Conservation (phyloP, 148 eudicot genomes). For the Arctostaphylos glauca region DNA sequence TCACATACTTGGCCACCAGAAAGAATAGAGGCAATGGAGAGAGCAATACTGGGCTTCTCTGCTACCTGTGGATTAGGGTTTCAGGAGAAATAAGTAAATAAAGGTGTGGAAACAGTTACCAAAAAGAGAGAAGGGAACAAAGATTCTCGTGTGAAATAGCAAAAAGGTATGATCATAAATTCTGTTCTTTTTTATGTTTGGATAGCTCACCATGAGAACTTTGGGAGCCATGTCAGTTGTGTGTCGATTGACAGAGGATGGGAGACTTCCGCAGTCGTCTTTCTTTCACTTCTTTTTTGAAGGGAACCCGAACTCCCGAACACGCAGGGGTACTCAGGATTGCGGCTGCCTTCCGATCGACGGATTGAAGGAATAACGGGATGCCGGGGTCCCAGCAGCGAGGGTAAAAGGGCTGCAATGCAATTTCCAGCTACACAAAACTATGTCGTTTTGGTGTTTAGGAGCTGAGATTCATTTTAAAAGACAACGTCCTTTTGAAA, state of each 20-base stretch:
- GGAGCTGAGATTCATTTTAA: too few relatives aligned
- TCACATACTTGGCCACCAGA: conserved; percentile 65
- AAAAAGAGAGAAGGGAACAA: background rate
- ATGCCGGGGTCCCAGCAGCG: too few relatives aligned
- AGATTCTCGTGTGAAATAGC: background rate
- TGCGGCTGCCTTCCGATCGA: too few relatives aligned
- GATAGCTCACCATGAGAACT: conserved; percentile 60
- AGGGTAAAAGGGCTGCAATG: too few relatives aligned
- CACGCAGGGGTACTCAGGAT: too few relatives aligned
- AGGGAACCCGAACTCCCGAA: too few relatives aligned
- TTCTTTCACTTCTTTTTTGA: too few relatives aligned
- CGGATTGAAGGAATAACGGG: too few relatives aligned
- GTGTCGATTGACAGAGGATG: background rate
- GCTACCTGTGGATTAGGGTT: conserved; percentile 53
- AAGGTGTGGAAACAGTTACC: background rate
- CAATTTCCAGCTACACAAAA: too few relatives aligned
- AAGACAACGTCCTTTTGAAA: too few relatives aligned
- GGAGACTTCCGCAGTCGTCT: too few relatives aligned
- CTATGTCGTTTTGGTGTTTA: too few relatives aligned
- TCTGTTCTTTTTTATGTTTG: background rate
- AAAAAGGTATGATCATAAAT: background rate
- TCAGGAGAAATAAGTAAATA: background rate
- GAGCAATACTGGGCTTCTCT: conserved; percentile 92
- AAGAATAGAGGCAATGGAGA: conserved; percentile 75
- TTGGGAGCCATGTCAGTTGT: conserved; percentile 54